Conservation (phyloP, 257 asterid genomes). For the Fraxinus quadrangulata region DNA sequence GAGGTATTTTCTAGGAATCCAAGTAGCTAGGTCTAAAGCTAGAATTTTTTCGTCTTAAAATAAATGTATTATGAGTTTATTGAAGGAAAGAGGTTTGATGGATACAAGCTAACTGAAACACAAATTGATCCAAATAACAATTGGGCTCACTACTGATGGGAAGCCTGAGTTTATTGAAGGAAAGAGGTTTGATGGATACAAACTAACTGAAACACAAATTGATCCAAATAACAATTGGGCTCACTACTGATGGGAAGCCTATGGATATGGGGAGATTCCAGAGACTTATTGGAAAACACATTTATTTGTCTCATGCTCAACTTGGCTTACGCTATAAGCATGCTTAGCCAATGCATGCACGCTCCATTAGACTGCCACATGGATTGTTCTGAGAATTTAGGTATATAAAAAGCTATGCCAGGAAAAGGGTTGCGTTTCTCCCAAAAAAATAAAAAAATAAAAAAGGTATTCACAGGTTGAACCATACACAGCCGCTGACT, state of each 20-base stretch:
- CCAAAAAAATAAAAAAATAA: not conserved
- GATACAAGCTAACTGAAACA: not conserved
- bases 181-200: not conserved
- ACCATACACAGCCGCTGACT: not conserved
- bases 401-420: not conserved
- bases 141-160: not conserved
- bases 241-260: not conserved
- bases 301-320: not conserved
- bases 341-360: not conserved
- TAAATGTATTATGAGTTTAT: not conserved
- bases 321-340: not conserved
- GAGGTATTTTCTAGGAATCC: not conserved
- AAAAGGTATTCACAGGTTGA: not conserved
- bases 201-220: not conserved
- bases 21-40: not conserved
- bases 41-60: not conserved
- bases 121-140: not conserved
- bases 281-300: not conserved
- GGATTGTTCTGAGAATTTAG: not conserved
- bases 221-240: not conserved
- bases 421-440: not conserved
- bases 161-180: not conserved
- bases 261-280: not conserved
- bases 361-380: not conserved
- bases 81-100: not conserved